Conservation (phyloP, 805 yeast species). For the Wickerhamiella shivajii region DNA sequence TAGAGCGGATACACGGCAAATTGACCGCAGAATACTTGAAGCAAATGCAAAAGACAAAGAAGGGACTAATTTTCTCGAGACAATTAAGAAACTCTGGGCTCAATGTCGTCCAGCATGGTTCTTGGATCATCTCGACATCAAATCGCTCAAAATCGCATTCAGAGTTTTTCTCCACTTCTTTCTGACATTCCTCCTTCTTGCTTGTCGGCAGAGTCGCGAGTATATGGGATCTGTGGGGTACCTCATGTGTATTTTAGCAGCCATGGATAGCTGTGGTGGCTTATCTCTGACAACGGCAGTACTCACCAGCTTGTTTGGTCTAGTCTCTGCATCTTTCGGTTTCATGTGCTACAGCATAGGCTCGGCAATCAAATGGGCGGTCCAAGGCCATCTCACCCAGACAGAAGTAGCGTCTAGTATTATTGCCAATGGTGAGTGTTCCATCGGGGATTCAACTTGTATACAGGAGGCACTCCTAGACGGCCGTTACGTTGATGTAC, state of each 20-base stretch:
- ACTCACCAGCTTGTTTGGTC: slow-evolving; percentile 12
- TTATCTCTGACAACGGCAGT: slow-evolving; percentile 15
- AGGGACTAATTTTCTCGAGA: neutral
- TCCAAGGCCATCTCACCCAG: slow-evolving; percentile 16
- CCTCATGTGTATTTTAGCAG: slow-evolving; percentile 16
- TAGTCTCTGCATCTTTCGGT: slow-evolving; percentile 12
- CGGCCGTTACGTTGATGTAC: slow-evolving; percentile 17
- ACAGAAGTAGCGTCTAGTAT: slow-evolving; percentile 10
- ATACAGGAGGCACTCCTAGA: slow-evolving; percentile 12
- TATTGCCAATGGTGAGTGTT: slow-evolving; percentile 16
- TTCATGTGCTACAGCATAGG: slow-evolving; percentile 16
- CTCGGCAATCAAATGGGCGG: slow-evolving; percentile 17
- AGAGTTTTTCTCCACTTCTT: slow-evolving; percentile 21
- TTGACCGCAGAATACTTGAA: slow-evolving; percentile 1
- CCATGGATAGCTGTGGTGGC: slow-evolving; percentile 19
- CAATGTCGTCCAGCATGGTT: slow-evolving; percentile 11
- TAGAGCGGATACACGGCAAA: neutral
- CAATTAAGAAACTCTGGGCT: neutral
- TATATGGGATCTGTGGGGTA: slow-evolving; percentile 21
- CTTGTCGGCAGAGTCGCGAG: slow-evolving; percentile 11
- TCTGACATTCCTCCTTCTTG: slow-evolving; percentile 15
- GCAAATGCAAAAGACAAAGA: slow-evolving; percentile 2
- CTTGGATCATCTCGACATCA: slow-evolving; percentile 18
- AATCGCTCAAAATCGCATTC: slow-evolving; percentile 14
- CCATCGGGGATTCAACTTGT: slow-evolving; percentile 13